phyloP scores from a whole-genome alignment of 2,329 filamentous ascomycete species.

The Amauroascus niger region DNA sequence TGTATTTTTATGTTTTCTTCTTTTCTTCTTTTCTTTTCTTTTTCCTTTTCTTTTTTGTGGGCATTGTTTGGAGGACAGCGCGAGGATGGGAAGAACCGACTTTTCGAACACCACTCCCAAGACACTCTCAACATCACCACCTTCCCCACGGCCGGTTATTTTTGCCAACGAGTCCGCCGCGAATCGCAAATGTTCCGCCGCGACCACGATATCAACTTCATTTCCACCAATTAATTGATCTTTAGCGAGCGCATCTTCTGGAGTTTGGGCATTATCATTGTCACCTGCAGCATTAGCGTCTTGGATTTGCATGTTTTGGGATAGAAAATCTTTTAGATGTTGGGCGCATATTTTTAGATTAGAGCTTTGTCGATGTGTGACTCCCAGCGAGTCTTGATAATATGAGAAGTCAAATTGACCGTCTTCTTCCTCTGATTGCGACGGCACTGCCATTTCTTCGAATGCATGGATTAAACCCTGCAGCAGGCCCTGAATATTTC shows the following conservation, averaged over 20 bases:
- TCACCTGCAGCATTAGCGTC: constrained; percentile 5
- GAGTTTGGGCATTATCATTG: constrained; percentile 12
- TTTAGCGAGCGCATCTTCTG: constrained; percentile 20
- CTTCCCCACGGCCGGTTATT: constrained; percentile 78
- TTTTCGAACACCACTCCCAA: constrained; percentile 96
- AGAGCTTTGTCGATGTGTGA: constrained; percentile 79
- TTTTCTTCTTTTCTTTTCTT: neutral
- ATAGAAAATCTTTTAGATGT: constrained; percentile 65
- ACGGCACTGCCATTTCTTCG: constrained; percentile 35
- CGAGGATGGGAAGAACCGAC: constrained; percentile 44
- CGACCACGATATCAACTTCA: constrained; percentile 69
- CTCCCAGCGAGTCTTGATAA: constrained; percentile 75
- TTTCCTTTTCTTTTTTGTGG: neutral
- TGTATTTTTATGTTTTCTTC: neutral
- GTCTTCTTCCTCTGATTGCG: constrained; percentile 27
- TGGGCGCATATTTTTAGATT: constrained; percentile 63
- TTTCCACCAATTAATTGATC: constrained; percentile 16
- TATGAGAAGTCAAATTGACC: constrained; percentile 50
- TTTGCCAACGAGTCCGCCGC: constrained; percentile 71
- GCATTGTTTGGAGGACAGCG: constrained; percentile 34
- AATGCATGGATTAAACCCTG: constrained; percentile 59
- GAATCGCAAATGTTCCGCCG: constrained; percentile 75
- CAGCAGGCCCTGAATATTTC: constrained; percentile 60
- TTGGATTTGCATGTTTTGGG: constrained; percentile 38
- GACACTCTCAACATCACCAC: constrained; percentile 88